Base-by-base conservation (phyloP, 2,329 filamentous ascomycete species). In the Penicillium sp. region DNA sequence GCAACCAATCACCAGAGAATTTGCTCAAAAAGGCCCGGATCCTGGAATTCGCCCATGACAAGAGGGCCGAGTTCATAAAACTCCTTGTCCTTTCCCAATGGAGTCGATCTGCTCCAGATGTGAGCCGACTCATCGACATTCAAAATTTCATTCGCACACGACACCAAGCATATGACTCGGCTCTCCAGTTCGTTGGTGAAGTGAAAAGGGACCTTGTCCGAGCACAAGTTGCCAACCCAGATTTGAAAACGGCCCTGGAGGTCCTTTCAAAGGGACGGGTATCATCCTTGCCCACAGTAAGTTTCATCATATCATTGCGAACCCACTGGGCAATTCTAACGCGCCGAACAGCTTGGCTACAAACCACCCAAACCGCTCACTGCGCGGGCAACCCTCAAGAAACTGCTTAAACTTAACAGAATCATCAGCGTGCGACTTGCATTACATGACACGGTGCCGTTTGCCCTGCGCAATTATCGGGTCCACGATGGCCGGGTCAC, bases 1-100 rank as follows among this genome's bases (percentile, higher is more conserved):
- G 71, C 10, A 75, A 74, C 47, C 74, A 75, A 51, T 70, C 70
- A 6, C 58, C 68, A 11, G 85, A 87, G 56, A 93, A 91, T 67
- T 67, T 90, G 11, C 79, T 82, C 31, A 96, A 96, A 76, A 97
- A 96, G 74, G 76, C 84, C 27, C 75, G 80, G 34, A 73, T 97
- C 49, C 75, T 96, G 55, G 85, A 89, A 42, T 96, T 94, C 75
- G 86, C 89, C 8, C 88, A 93, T 70, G 83, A 86, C 21, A 85
- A 89, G 67, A 88, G 96, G 67, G 86, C 88, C 29, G 91, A 91
- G 76, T 97, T 95, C 80, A 91, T 96, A 71, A 97, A 99, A 76
- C 84, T 92, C 7, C 81, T 97, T 18, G 91, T 99, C 21, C 87
- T 99, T 44, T 86, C 89, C 1, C 89, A 94, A 74, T 99, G 94